Evolutionary conservation across 148 eudicot genomes (phyloP).

Genomic region (Rhododendron mucronatum): DNA sequence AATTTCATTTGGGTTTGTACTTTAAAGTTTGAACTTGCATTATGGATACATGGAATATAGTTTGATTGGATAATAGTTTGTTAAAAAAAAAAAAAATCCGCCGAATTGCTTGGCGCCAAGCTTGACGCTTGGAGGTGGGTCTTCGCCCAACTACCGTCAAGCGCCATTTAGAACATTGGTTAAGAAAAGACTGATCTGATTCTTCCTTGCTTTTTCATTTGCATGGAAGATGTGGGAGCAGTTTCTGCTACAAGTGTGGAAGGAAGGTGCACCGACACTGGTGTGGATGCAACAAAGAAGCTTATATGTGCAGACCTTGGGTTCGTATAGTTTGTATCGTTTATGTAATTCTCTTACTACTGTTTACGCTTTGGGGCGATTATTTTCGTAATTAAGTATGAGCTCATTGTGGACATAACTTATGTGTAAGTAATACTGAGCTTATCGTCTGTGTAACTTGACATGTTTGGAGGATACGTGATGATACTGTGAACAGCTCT

Average conservation of each 20-base stretch:
- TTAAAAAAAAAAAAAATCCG: too few relatives aligned
- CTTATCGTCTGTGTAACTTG: neutral
- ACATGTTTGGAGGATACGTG: neutral
- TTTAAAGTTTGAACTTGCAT: too few relatives aligned
- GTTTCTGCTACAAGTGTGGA: slow-evolving; percentile 51
- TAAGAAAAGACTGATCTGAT: neutral
- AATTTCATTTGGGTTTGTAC: too few relatives aligned
- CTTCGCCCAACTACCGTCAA: too few relatives aligned
- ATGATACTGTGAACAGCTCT: neutral
- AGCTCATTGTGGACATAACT: neutral
- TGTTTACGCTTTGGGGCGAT: neutral
- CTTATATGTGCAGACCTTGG: slow-evolving; percentile 17
- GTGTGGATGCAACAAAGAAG: slow-evolving; percentile 28
- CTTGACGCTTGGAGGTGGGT: too few relatives aligned
- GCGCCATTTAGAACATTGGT: too few relatives aligned
- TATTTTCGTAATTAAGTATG: neutral
- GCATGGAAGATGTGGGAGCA: slow-evolving; percentile 31
- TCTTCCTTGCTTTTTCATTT: neutral
- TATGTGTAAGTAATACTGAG: neutral
- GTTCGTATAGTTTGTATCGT: slow-evolving; percentile 9
- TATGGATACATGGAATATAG: too few relatives aligned
- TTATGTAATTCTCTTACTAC: neutral
- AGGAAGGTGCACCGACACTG: slow-evolving; percentile 22
- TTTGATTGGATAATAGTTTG: too few relatives aligned
- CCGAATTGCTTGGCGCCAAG: too few relatives aligned